A percentile compares a stretch with the other conserved stretches of the same genome.
Evolutionary conservation across 768 basidiomycete species (phyloP).

Genomic region (Sarcomyxa edulis): DNA sequence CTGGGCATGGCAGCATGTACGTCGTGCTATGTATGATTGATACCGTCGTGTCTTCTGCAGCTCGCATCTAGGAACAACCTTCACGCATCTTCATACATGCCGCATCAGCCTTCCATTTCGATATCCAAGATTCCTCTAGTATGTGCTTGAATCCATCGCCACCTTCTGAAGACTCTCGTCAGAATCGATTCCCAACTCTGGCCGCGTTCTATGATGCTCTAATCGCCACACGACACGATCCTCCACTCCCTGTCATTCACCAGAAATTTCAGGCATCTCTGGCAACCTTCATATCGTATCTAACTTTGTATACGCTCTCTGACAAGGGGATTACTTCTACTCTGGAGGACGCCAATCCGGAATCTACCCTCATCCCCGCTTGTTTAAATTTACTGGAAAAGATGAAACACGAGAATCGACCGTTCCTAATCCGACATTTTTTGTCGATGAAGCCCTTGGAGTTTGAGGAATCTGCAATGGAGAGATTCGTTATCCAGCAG

Average conservation of each 20-base stretch:
- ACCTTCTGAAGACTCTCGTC: constrained; percentile 1
- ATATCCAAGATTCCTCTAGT: constrained; percentile 9
- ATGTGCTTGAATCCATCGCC: constrained; percentile 10
- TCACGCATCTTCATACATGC: constrained; percentile 11
- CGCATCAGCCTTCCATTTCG: constrained; percentile 8
- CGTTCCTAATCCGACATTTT: not conserved
- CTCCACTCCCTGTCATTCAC: constrained; percentile 1
- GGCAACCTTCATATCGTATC: not conserved
- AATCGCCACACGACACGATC: not conserved
- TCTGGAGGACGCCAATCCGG: not conserved
- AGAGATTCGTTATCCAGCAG: not conserved
- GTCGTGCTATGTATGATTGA: too few species aligned
- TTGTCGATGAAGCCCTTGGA: not conserved
- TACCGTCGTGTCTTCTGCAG: too few species aligned
- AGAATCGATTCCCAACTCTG: constrained; percentile 11
- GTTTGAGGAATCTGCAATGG: not conserved
- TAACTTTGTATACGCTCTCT: constrained; percentile 1
- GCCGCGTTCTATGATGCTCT: constrained; percentile 6
- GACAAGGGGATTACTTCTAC: not conserved
- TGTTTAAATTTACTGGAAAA: constrained; percentile 1
- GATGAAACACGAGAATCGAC: constrained; percentile 2
- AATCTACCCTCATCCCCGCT: not conserved
- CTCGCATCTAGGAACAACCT: too few species aligned
- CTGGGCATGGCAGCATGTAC: too few species aligned
- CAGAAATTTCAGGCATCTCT: not conserved